Evolutionary conservation across 257 asterid species (phyloP), one percentile per base, ranked within the genome.

Genomic region (Solanum appendiculatum): DNA sequence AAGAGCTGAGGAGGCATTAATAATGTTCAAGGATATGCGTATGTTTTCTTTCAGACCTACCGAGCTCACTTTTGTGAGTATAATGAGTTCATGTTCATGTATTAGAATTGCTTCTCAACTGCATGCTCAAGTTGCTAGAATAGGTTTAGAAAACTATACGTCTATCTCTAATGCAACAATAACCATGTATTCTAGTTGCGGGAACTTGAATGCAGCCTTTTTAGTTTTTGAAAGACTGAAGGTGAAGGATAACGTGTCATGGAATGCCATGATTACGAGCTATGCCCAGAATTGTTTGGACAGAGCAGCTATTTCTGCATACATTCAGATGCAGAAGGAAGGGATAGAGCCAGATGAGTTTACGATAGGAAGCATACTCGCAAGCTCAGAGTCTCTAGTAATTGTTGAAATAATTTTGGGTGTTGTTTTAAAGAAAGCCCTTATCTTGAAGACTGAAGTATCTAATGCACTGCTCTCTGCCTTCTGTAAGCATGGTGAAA

Each of bases 241-340:
- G 16, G 91, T 90, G 54, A 95, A 89, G 88, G 99, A 96, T 87
- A 51, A 80, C 1, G 92, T 95, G 46, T 92, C 98, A 0, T 96
- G 99, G 99, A 95, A 96, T 89, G 91, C 95, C 86, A 92, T 93
- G 87, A 91, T 96, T 89, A 91, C 93, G n/a, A 90, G 94, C 90
- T 92, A 92, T 83, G 91, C 98, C 72, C 91, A 89, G 88, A 91
- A 70, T 84, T 88, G 91, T 85, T 77, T 90, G 90, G 84, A 88
- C 40, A 68, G 88, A 51, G 95, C 89, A 69, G 95, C 98, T 11
- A 81, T 89, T 23, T 80, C 68, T 9, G 77, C 93, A 2, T 96
- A 89, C 83, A 56, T 91, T 77, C 87, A 90, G 86, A 93, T 96
- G 99, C 98, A 91, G 80, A 92, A 91, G 84, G 88, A 92, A 13